Evolutionary conservation across 495 filamentous ascomycete species (phyloP), one percentile per base, ranked within the genome.

Genomic region (Chlorociboria aeruginascens): DNA sequence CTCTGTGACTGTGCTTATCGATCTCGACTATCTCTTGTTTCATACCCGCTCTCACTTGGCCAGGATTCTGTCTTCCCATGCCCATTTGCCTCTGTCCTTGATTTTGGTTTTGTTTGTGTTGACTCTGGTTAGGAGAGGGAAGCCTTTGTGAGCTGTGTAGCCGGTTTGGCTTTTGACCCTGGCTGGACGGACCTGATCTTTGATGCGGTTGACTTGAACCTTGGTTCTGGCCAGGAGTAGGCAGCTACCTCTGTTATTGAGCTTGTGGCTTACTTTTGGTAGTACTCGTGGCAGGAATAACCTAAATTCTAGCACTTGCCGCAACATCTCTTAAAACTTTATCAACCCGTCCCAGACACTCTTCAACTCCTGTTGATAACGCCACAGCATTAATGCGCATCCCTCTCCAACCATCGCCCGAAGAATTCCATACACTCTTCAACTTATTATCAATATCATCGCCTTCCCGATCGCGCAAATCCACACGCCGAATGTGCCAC

Each of bases 401-500:
- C 0, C 57, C 57, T 16, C 39, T n/a, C 50, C 51, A 60, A 1
- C 39, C 50, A 25, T 35, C 7, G 20, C 53, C 54, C 13, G 30
- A 20, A n/a, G 43, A 25, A 28, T 40, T 49, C 57, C 57, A 60
- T 14, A 60, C 13, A 12, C 51, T 12, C 35, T 46, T 54, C 32
- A 60, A 39, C 7, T 28, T 33, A 3, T 14, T 33, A 29, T 60
- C 57, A 7, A 60, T 13, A 33, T 52, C 54, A 46, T 56, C 57
- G 2, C 38, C 29, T 17, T 51, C 45, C 37, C 42, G 7, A 8
- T 40, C 30, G 39, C 46, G 20, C 8, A 3, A n/a, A 25, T 56
- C 52, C 11, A 8, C 36, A 7, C 54, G 48, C 39, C 20, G n/a
- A 16, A 61, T 30, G 34, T 48, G 63, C 73, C 74, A 78, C 54